phyloP scores from a whole-genome alignment of 164 flowering plant species.

The Piper longum region DNA sequence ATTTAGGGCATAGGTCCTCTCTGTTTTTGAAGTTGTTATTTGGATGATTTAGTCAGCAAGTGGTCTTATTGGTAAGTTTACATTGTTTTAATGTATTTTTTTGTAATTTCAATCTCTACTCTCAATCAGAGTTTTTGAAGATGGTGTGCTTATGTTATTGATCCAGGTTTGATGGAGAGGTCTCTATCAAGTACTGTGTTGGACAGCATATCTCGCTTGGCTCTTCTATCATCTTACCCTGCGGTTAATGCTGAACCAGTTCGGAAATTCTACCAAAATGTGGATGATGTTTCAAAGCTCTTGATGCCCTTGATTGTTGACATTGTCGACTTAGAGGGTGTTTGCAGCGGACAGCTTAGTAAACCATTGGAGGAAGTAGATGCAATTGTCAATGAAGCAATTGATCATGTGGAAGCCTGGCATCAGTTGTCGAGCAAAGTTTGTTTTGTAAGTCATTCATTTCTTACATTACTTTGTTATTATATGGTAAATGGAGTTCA shows the following conservation, averaged over 20 bases:
- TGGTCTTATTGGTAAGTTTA: too few relatives aligned
- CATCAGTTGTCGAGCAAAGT: conserved; percentile 67
- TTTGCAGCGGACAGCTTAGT: conserved; percentile 36
- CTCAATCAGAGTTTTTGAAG: too few relatives aligned
- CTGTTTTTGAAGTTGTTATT: too few relatives aligned
- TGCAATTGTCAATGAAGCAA: conserved; percentile 40
- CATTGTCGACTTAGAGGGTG: conserved; percentile 35
- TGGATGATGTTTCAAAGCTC: conserved; percentile 55
- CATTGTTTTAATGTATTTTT: too few relatives aligned
- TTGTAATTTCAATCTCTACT: too few relatives aligned
- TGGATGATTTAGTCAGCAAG: too few relatives aligned
- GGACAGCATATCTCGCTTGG: conserved; percentile 35
- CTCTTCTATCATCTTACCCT: conserved; percentile 30
- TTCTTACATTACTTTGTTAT: background rate
- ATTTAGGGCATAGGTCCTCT: too few relatives aligned
- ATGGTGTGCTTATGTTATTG: conserved; percentile 5
- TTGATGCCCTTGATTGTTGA: conserved; percentile 57
- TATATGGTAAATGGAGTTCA: background rate
- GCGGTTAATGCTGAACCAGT: conserved; percentile 37
- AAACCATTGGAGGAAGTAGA: conserved; percentile 41
- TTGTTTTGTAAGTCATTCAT: conserved; percentile 48
- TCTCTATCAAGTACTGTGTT: conserved; percentile 53
- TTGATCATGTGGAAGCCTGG: conserved; percentile 52
- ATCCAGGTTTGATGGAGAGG: conserved; percentile 64
- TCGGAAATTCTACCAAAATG: conserved; percentile 38